Evolutionary conservation across 2,329 filamentous ascomycete species (phyloP).

Genomic region (Chrysoporthe cubensis): DNA sequence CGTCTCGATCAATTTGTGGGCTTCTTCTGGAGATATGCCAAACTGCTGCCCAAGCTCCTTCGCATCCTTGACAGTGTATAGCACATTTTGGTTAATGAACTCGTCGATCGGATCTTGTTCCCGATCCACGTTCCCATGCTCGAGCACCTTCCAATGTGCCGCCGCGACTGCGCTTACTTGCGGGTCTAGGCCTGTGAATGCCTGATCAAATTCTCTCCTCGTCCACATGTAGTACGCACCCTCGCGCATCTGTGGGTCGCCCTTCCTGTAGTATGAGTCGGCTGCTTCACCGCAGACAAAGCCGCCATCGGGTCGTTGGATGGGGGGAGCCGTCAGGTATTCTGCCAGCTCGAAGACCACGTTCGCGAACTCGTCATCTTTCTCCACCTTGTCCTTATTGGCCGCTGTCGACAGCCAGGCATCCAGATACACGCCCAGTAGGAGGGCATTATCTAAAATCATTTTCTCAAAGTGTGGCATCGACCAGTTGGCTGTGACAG

Average conservation of each 20-base stretch:
- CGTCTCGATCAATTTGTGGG: slow-evolving; percentile 67
- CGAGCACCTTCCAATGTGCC: slow-evolving; percentile 80
- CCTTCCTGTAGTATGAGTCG: slow-evolving; percentile 76
- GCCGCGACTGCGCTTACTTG: slow-evolving; percentile 75
- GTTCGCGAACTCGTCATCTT: slow-evolving; percentile 73
- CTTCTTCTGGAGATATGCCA: slow-evolving; percentile 69
- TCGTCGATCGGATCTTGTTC: slow-evolving; percentile 90
- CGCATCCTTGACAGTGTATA: slow-evolving; percentile 71
- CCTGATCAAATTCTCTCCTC: slow-evolving; percentile 77
- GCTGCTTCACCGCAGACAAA: slow-evolving; percentile 91
- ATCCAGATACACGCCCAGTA: slow-evolving; percentile 83
- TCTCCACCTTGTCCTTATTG: slow-evolving; percentile 36
- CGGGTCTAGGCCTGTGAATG: slow-evolving; percentile 63
- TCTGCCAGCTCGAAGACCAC: slow-evolving; percentile 81
- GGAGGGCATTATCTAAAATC: slow-evolving; percentile 87
- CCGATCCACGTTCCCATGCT: slow-evolving; percentile 83
- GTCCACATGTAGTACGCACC: slow-evolving; percentile 97
- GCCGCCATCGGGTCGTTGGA: slow-evolving; percentile 70
- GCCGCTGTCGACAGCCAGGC: slow-evolving; percentile 68
- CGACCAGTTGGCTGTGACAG: slow-evolving; percentile 89
- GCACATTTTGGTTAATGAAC: slow-evolving; percentile 90
- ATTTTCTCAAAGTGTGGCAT: slow-evolving; percentile 98
- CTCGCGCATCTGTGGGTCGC: slow-evolving; percentile 81
- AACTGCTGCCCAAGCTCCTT: slow-evolving; percentile 76
- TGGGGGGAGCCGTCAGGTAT: slow-evolving; percentile 77